Conservation (phyloP, 805 yeast genomes). For the Barnettozyma siamensis region DNA sequence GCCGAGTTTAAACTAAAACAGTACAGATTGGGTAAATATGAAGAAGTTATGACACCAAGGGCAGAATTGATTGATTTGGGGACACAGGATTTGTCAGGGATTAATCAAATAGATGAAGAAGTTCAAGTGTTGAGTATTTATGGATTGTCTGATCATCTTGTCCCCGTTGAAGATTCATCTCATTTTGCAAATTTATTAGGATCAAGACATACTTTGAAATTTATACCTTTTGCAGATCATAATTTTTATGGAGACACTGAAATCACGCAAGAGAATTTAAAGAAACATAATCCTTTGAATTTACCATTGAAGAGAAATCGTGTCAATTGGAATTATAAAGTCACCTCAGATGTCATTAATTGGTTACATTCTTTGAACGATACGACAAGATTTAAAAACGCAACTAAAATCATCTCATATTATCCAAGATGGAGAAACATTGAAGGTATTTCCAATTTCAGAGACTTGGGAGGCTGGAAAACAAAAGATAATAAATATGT, state of each 20-base stretch:
- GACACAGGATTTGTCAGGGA: constrained; percentile 37
- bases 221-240: constrained; percentile 73
- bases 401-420: constrained; percentile 31
- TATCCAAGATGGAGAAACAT: constrained; percentile 53
- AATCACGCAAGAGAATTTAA: constrained; percentile 30
- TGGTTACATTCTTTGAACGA: constrained; percentile 47
- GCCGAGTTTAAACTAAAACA: constrained; percentile 37
- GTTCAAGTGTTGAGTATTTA: constrained; percentile 61
- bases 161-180: constrained; percentile 60
- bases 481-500: constrained; percentile 37
- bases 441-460: constrained; percentile 65
- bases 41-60: constrained; percentile 36
- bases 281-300: constrained; percentile 28
- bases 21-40: constrained; percentile 46
- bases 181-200: constrained; percentile 51
- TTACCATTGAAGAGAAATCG: constrained; percentile 42
- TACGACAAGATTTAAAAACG: constrained; percentile 43
- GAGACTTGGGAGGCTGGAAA: constrained; percentile 77
- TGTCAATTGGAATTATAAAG: constrained; percentile 56
- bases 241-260: constrained; percentile 56
- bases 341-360: constrained; percentile 41
- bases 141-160: constrained; percentile 61
- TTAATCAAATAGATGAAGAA: constrained; percentile 38
- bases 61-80: constrained; percentile 49
- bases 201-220: constrained; percentile 47